A percentile compares a stretch with the other conserved stretches of the same genome.
phyloP scores from a whole-genome alignment of 2,329 filamentous ascomycete genomes.

The Paraphoma sp. region DNA sequence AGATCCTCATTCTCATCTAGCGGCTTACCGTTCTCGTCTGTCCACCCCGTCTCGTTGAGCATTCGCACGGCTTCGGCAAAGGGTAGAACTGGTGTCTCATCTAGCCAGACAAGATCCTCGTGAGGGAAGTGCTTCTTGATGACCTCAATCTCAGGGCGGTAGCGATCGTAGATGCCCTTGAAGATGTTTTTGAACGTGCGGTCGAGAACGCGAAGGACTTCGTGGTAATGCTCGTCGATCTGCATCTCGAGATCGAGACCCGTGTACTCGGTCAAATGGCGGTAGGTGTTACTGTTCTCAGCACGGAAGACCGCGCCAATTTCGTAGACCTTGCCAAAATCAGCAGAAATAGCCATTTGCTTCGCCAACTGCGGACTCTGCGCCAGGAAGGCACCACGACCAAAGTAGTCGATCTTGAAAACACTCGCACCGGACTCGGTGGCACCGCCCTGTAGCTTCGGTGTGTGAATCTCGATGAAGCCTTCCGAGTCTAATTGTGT shows the following conservation, averaged over 20 bases:
- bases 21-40: constrained; percentile 75
- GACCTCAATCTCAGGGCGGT: constrained; percentile 75
- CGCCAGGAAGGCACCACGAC: constrained; percentile 82
- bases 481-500: constrained; percentile 73
- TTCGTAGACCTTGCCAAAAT: constrained; percentile 89
- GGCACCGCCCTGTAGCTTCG: constrained; percentile 87
- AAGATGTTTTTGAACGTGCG: constrained; percentile 81
- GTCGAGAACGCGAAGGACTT: constrained; percentile 81
- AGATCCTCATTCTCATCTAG: constrained; percentile 79
- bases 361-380: constrained; percentile 93
- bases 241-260: constrained; percentile 93
- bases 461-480: constrained; percentile 93
- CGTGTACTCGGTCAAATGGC: constrained; percentile 93
- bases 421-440: constrained; percentile 92
- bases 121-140: constrained; percentile 86
- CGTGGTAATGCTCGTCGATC: constrained; percentile 87
- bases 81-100: constrained; percentile 80
- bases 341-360: constrained; percentile 89
- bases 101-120: constrained; percentile 84
- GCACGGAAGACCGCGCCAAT: constrained; percentile 90
- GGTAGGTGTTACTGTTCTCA: constrained; percentile 94
- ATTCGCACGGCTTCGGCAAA: constrained; percentile 82
- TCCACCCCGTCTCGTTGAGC: constrained; percentile 79
- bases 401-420: constrained; percentile 92
- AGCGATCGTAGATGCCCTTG: constrained; percentile 71